These are phyloP conservation scores for Barnettozyma botsteinii DNA, from an alignment of 805 yeast genomes.

Conservation along the genomic window DNA sequence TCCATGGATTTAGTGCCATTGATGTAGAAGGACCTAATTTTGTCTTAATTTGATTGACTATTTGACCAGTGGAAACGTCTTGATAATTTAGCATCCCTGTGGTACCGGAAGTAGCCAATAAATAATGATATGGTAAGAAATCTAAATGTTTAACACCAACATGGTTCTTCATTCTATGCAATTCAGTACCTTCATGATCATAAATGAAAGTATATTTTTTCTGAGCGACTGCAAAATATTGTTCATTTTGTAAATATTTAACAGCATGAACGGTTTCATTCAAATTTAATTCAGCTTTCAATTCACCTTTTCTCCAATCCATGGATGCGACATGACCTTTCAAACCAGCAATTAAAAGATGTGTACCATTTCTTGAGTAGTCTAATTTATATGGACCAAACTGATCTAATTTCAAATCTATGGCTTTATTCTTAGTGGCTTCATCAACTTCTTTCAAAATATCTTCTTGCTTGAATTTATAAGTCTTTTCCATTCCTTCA, in stretches of 20 bases:
- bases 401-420: constrained; percentile 65
- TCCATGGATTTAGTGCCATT: constrained; percentile 90
- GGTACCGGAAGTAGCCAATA: constrained; percentile 83
- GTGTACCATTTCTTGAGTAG: constrained; percentile 84
- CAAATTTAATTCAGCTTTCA: constrained; percentile 76
- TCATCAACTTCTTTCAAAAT: constrained; percentile 71
- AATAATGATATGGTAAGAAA: constrained; percentile 87
- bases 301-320: constrained; percentile 87
- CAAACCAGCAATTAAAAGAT: constrained; percentile 74
- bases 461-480: constrained; percentile 76
- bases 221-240: constrained; percentile 94
- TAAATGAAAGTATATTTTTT: constrained; percentile 90
- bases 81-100: constrained; percentile 88
- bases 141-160: constrained; percentile 78
- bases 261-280: constrained; percentile 90
- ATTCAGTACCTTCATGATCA: constrained; percentile 84
- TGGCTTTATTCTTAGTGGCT: constrained; percentile 66
- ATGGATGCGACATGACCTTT: constrained; percentile 95
- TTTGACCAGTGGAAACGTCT: constrained; percentile 88
- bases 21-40: constrained; percentile 86
- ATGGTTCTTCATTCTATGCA: constrained; percentile 88
- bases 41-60: constrained; percentile 79
- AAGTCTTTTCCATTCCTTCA: constrained; percentile 91
- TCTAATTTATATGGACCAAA: constrained; percentile 85
- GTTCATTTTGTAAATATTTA: constrained; percentile 86